Conservation (phyloP, 768 basidiomycete genomes). For the Clavaria fumosa region DNA sequence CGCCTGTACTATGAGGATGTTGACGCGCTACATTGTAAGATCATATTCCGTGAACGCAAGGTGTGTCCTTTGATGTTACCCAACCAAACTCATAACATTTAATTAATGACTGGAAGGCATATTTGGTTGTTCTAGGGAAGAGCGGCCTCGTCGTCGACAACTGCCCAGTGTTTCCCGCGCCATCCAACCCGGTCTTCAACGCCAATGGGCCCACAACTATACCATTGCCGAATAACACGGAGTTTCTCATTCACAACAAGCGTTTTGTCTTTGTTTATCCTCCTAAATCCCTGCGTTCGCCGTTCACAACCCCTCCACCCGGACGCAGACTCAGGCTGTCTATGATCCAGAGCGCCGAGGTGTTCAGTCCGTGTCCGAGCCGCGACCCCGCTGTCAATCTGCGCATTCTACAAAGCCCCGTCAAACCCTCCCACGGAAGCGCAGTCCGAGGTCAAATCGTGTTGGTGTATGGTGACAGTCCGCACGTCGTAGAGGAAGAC, state of each 20-base stretch:
- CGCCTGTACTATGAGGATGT: conserved; percentile 55
- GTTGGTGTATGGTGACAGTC: conserved; percentile 49
- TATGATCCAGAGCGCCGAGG: conserved; percentile 61
- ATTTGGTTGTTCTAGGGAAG: conserved; percentile 44
- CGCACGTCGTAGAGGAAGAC: conserved; percentile 55
- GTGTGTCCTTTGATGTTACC: conserved; percentile 22
- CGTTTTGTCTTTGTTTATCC: conserved; percentile 62
- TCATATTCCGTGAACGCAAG: conserved; percentile 53
- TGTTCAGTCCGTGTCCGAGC: conserved; percentile 53
- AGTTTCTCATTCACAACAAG: conserved; percentile 53
- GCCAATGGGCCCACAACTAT: conserved; percentile 28
- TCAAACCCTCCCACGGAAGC: conserved; percentile 7
- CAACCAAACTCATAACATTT: no score
- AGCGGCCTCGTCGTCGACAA: conserved; percentile 47
- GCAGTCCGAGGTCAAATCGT: conserved; percentile 31
- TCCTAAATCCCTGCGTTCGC: conserved; percentile 50
- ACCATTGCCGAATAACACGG: conserved; percentile 49
- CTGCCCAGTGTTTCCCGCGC: conserved; percentile 39
- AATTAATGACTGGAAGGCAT: conserved; percentile 37
- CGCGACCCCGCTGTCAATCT: conserved; percentile 48
- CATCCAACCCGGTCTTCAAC: no score
- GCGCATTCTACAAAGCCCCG: conserved; percentile 42
- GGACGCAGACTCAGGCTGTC: conserved; percentile 40
- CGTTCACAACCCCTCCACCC: conserved; percentile 34
- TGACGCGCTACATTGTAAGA: conserved; percentile 47